These are phyloP conservation scores for Rhizophagus clarus DNA, from an alignment of 192 early-diverging fungal species.

Conservation along the genomic window DNA sequence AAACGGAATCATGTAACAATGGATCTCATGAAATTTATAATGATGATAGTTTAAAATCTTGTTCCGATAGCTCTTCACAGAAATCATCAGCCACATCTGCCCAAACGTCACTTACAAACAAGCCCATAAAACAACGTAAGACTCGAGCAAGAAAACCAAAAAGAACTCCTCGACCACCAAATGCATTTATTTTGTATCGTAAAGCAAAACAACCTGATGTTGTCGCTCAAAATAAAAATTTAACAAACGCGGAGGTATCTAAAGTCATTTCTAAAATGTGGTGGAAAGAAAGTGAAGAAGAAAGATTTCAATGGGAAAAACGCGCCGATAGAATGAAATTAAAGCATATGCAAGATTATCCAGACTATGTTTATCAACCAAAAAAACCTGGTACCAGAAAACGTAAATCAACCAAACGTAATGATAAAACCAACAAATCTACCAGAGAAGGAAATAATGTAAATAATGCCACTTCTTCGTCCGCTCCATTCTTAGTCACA, in stretches of 20 bases:
- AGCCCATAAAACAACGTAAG: neutral
- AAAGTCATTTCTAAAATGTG: conserved; percentile 30
- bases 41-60: neutral
- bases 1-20: neutral
- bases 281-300: conserved; percentile 30
- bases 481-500: neutral
- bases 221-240: conserved; percentile 18
- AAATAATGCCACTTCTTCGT: neutral
- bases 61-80: neutral
- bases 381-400: conserved; percentile 29
- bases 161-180: conserved; percentile 32
- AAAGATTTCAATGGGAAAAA: conserved; percentile 31
- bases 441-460: too few species aligned
- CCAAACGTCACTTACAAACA: neutral
- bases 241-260: conserved; percentile 30
- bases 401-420: neutral
- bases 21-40: neutral
- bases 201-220: conserved; percentile 29
- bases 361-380: conserved; percentile 29
- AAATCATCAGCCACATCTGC: neutral
- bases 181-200: conserved; percentile 28
- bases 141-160: conserved; percentile 6
- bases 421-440: too few species aligned
- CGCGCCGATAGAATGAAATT: conserved; percentile 27
- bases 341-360: conserved; percentile 31